Evolutionary conservation across 495 filamentous ascomycete genomes (phyloP).

Genomic region (Durotheca rogersii): DNA sequence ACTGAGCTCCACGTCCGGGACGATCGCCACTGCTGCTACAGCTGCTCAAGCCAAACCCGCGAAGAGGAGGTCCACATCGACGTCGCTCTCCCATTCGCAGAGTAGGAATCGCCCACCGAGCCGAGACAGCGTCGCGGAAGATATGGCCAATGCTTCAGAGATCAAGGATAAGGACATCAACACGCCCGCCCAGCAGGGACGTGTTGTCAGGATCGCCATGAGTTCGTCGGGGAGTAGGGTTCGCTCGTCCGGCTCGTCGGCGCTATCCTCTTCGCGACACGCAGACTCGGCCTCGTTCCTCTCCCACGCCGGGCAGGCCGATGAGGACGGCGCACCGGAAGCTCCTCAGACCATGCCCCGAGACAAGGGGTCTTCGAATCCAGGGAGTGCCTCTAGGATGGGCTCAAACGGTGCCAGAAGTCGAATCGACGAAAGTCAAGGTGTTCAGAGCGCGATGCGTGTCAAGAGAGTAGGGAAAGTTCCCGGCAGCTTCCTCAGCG

Average conservation of each 20-base stretch:
- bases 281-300: constrained; percentile 31
- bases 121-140: constrained; percentile 36
- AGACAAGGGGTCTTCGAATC: constrained; percentile 32
- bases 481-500: constrained; percentile 71
- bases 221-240: constrained; percentile 45
- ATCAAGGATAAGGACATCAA: constrained; percentile 55
- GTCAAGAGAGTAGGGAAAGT: constrained; percentile 71
- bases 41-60: constrained; percentile 33
- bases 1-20: constrained; percentile 49
- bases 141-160: constrained; percentile 29
- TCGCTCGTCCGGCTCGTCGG: constrained; percentile 45
- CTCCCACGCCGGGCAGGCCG: constrained; percentile 25
- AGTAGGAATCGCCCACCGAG: constrained; percentile 41
- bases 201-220: constrained; percentile 62
- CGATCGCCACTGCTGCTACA: constrained; percentile 18
- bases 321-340: constrained; percentile 43
- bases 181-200: constrained; percentile 64
- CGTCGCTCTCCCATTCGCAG: constrained; percentile 28
- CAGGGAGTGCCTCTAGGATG: constrained; percentile 52
- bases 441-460: constrained; percentile 66
- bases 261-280: constrained; percentile 38
- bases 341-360: constrained; percentile 45
- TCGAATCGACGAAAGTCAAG: constrained; percentile 57
- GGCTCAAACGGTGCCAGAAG: constrained; percentile 50
- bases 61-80: constrained; percentile 39